Conservation (phyloP, 805 yeast species). For the Wickerhamiella azymoides region DNA sequence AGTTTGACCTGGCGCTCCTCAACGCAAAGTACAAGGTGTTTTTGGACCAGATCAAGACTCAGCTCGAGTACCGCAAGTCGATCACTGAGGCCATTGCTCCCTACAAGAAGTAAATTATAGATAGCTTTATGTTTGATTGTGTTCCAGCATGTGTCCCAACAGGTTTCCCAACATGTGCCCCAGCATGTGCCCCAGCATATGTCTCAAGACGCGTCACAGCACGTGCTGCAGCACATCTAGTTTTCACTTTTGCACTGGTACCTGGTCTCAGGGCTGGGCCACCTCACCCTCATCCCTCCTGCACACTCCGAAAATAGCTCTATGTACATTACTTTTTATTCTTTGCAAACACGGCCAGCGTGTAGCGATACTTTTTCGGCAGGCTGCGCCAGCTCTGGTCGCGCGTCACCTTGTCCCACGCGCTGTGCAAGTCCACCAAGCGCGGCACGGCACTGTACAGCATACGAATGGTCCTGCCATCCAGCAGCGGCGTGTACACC, state of each 20-base stretch:
- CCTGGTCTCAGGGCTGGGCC: too few species aligned
- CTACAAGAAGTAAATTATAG: not conserved
- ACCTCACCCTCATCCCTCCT: too few species aligned
- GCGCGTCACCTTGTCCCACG: not conserved
- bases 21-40: conserved; percentile 72
- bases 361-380: not conserved
- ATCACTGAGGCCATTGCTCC: conserved; percentile 26
- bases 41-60: conserved; percentile 75
- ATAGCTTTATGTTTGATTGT: too few species aligned
- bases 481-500: not conserved
- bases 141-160: too few species aligned
- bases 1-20: conserved; percentile 38
- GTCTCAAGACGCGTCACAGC: too few species aligned
- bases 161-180: too few species aligned
- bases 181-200: too few species aligned
- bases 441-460: not conserved
- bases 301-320: not conserved
- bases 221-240: too few species aligned
- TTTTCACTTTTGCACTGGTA: too few species aligned
- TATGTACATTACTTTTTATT: not conserved
- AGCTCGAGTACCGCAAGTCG: conserved; percentile 57
- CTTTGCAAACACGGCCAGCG: not conserved
- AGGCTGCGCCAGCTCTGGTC: not conserved
- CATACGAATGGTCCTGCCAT: conserved; percentile 1
- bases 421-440: not conserved